phyloP scores from a whole-genome alignment of 2,329 filamentous ascomycete species.

The Fusarium foetens region DNA sequence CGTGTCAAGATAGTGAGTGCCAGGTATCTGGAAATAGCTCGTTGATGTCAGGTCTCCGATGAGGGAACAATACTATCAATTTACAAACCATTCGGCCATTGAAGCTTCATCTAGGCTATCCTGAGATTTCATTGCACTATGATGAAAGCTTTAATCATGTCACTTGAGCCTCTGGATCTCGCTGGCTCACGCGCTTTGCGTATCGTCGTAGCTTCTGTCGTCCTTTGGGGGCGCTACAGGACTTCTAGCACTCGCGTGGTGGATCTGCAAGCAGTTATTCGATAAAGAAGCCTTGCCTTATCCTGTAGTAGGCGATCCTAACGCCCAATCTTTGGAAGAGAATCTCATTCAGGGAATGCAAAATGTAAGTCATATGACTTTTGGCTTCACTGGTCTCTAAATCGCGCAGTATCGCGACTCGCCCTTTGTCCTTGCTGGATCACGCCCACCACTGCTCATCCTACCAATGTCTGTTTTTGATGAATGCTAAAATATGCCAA shows the following conservation, averaged over 20 bases:
- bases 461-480: neutral
- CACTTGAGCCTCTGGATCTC: neutral
- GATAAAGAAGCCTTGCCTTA: rapidly evolving
- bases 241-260: neutral
- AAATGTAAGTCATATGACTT: rapidly evolving
- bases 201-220: rapidly evolving
- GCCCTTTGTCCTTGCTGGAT: neutral
- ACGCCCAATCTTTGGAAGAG: neutral
- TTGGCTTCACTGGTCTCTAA: rapidly evolving
- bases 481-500: neutral
- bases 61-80: rapidly evolving
- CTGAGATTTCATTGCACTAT: rapidly evolving
- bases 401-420: neutral
- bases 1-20: neutral
- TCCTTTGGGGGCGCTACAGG: neutral
- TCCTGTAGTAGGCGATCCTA: neutral
- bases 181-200: neutral
- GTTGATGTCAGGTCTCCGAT: neutral
- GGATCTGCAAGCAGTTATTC: neutral
- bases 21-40: neutral
- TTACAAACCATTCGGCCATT: neutral
- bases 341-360: neutral
- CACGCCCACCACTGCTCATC: neutral
- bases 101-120: rapidly evolving
- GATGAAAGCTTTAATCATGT: neutral